These are phyloP conservation scores for Erodium maritimum DNA, from an alignment of 345 rosid species.

Conservation along the genomic window DNA sequence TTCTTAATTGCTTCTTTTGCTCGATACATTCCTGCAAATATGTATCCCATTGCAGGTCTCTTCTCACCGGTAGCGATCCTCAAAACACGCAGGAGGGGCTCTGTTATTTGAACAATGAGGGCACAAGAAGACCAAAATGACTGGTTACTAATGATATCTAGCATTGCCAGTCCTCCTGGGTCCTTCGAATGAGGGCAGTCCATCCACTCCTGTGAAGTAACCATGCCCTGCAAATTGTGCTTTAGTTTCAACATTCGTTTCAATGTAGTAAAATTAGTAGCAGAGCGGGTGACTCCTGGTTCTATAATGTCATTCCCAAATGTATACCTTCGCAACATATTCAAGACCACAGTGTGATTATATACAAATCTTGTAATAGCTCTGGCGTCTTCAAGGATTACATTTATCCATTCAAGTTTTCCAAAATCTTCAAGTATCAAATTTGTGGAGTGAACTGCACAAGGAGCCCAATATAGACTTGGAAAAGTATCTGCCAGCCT, in stretches of 20 bases:
- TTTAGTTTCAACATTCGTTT: constrained; percentile 44
- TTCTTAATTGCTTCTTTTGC: constrained; percentile 77
- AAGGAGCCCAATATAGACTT: constrained; percentile 80
- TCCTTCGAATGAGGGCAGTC: constrained; percentile 58
- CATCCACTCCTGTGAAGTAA: constrained; percentile 79
- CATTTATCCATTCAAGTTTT: constrained; percentile 56
- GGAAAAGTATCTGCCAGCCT: constrained; percentile 56
- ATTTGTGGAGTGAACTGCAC: constrained; percentile 61
- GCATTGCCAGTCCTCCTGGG: constrained; percentile 54
- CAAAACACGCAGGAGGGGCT: constrained; percentile 58
- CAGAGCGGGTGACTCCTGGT: constrained; percentile 42
- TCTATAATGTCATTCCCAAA: constrained; percentile 62
- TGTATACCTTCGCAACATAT: constrained; percentile 64
- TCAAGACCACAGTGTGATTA: constrained; percentile 57
- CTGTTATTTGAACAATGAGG: constrained; percentile 36
- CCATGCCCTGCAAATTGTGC: constrained; percentile 64
- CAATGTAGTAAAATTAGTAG: constrained; percentile 63
- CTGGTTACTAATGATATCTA: constrained; percentile 52
- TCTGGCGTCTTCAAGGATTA: constrained; percentile 59
- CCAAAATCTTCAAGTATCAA: constrained; percentile 66
- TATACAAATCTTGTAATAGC: constrained; percentile 69
- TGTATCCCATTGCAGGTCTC: constrained; percentile 82
- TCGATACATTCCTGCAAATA: constrained; percentile 65
- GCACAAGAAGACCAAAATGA: constrained; percentile 70
- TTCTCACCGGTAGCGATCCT: constrained; percentile 41